phyloP scores from a whole-genome alignment of 1,284 basidiomycete genomes.

The Neolentinus lepideus region DNA sequence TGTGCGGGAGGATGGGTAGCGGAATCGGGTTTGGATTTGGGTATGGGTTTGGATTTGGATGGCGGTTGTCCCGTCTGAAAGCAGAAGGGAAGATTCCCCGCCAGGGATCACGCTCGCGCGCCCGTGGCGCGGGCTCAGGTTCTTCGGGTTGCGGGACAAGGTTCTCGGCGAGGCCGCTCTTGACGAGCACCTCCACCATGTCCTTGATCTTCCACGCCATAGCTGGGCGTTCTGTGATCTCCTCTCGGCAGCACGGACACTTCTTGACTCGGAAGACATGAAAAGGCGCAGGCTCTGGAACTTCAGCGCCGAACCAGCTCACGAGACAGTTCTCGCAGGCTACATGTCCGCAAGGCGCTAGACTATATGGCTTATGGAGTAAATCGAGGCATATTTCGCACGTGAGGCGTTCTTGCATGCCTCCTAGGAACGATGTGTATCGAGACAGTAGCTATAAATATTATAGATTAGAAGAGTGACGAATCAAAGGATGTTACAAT shows the following conservation, averaged over 20 bases:
- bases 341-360: slow-evolving; percentile 69
- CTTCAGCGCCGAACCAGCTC: slow-evolving; percentile 56
- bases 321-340: slow-evolving; percentile 65
- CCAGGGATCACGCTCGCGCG: slow-evolving; percentile 9
- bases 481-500: slow-evolving; percentile 10
- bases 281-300: slow-evolving; percentile 20
- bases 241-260: slow-evolving; percentile 67
- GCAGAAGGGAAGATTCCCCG: slow-evolving; percentile 7
- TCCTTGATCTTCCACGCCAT: slow-evolving; percentile 69
- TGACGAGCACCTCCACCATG: slow-evolving; percentile 45
- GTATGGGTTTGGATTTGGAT: no score
- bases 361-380: slow-evolving; percentile 60
- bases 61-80: not conserved
- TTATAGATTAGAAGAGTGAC: not conserved
- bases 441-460: not conserved
- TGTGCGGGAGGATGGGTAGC: not conserved
- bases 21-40: no score
- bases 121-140: not conserved
- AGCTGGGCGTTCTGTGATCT: slow-evolving; percentile 51
- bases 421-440: not conserved
- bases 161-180: slow-evolving; percentile 43
- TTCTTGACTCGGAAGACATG: slow-evolving; percentile 46
- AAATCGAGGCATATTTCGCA: slow-evolving; percentile 73
- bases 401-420: slow-evolving; percentile 42
- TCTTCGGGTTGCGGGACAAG: slow-evolving; percentile 12